Evolutionary conservation across 345 rosid species (phyloP).

Genomic region (Excoecaria agallocha): DNA sequence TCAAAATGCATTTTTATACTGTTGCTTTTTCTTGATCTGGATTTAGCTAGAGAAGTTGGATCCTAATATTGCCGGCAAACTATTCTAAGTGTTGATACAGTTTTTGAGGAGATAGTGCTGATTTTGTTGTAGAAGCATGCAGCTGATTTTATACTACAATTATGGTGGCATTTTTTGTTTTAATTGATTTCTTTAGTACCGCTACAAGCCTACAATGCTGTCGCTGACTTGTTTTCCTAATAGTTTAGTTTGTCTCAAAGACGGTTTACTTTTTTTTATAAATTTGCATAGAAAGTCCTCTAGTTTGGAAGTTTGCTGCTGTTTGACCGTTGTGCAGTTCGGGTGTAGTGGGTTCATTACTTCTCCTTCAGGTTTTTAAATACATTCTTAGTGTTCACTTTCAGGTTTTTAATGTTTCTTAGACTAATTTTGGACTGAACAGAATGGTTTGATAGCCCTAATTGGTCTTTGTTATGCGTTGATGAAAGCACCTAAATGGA

Average conservation of each 20-base stretch:
- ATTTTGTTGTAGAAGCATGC: neutral
- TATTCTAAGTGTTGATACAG: neutral
- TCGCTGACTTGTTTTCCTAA: neutral
- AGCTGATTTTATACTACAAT: no score
- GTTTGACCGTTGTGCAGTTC: neutral
- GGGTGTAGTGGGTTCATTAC: neutral
- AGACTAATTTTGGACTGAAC: neutral
- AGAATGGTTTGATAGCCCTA: neutral
- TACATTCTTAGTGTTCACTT: neutral
- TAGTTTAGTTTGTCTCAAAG: neutral
- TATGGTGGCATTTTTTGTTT: neutral
- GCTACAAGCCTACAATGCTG: no score
- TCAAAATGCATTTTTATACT: neutral
- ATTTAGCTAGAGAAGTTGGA: neutral
- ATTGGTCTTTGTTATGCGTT: neutral
- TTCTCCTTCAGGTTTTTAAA: neutral
- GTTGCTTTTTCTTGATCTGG: neutral
- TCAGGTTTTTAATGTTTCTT: neutral
- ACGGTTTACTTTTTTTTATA: neutral
- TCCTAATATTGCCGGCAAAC: neutral
- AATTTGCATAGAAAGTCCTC: neutral
- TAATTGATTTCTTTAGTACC: neutral
- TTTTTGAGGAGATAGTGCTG: neutral
- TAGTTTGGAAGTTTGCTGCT: neutral
- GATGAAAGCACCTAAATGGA: neutral